Evolutionary conservation across 1,139 yeast species (phyloP).

Genomic region (Meyerozyma elateridarum): DNA sequence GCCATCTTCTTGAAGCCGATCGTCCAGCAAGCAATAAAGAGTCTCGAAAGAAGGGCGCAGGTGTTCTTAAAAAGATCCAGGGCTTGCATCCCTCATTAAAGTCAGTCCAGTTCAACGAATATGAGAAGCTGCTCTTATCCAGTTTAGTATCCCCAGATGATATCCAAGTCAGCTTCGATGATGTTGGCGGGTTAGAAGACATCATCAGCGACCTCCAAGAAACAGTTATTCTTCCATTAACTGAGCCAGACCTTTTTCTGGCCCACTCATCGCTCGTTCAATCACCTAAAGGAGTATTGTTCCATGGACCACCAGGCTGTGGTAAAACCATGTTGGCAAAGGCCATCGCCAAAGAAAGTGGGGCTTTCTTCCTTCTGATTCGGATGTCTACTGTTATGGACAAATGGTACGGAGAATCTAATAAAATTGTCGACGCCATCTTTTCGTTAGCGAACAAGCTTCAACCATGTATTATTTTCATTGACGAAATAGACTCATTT

Average conservation of each 20-base stretch:
- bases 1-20: slow-evolving; percentile 50
- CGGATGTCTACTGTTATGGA: slow-evolving; percentile 95
- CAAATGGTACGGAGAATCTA: slow-evolving; percentile 97
- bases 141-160: slow-evolving; percentile 85
- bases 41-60: slow-evolving; percentile 60
- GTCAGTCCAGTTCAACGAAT: slow-evolving; percentile 56
- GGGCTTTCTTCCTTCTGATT: slow-evolving; percentile 86
- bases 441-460: slow-evolving; percentile 86
- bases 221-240: slow-evolving; percentile 82
- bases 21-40: slow-evolving; percentile 57
- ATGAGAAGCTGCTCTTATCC: slow-evolving; percentile 70
- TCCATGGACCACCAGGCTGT: slow-evolving; percentile 97
- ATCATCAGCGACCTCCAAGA: slow-evolving; percentile 84
- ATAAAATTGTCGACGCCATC: slow-evolving; percentile 89
- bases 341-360: slow-evolving; percentile 88
- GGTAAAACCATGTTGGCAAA: slow-evolving; percentile 97
- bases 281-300: slow-evolving; percentile 91
- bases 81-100: slow-evolving; percentile 56
- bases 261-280: slow-evolving; percentile 64
- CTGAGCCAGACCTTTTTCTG: slow-evolving; percentile 61
- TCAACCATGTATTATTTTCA: slow-evolving; percentile 91
- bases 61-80: slow-evolving; percentile 57
- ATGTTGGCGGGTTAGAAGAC: slow-evolving; percentile 82
- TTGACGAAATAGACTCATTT: slow-evolving; percentile 95
- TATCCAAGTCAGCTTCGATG: slow-evolving; percentile 66